Evolutionary conservation across 176 grass and related monocot genomes (phyloP).

Genomic region (Carex pumila): DNA sequence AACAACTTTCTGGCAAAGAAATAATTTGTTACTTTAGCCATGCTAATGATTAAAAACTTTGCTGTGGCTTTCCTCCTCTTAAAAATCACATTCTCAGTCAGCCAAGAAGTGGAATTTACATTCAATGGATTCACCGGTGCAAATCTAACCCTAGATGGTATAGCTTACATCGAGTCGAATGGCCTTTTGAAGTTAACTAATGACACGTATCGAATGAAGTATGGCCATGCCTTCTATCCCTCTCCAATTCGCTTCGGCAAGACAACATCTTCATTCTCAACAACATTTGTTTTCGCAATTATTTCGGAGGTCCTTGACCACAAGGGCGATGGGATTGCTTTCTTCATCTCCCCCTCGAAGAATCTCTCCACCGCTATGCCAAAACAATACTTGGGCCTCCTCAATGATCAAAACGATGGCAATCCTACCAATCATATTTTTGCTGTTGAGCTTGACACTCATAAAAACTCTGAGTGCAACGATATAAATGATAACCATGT

Average conservation of each 20-base stretch:
- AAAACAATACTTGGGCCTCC: slow-evolving; percentile 52
- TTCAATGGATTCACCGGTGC: slow-evolving; percentile 37
- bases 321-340: slow-evolving; percentile 54
- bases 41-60: neutral
- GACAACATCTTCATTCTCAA: slow-evolving; percentile 52
- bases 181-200: slow-evolving; percentile 56
- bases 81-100: neutral
- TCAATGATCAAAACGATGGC: slow-evolving; percentile 31
- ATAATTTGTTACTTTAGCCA: neutral
- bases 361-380: slow-evolving; percentile 23
- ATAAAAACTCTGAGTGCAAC: slow-evolving; percentile 37
- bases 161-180: slow-evolving; percentile 17
- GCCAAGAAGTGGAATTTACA: slow-evolving; percentile 19
- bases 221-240: slow-evolving; percentile 39
- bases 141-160: slow-evolving; percentile 29
- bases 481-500: slow-evolving; percentile 53
- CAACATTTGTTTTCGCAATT: slow-evolving; percentile 60
- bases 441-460: slow-evolving; percentile 57
- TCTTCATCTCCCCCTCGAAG: slow-evolving; percentile 36
- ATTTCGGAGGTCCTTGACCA: slow-evolving; percentile 21
- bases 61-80: slow-evolving; percentile 7
- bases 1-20: neutral
- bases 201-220: slow-evolving; percentile 18
- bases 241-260: slow-evolving; percentile 21
- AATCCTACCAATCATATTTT: slow-evolving; percentile 43